Conservation (phyloP, 306 rosid species). For the Vachellia collinsii region DNA sequence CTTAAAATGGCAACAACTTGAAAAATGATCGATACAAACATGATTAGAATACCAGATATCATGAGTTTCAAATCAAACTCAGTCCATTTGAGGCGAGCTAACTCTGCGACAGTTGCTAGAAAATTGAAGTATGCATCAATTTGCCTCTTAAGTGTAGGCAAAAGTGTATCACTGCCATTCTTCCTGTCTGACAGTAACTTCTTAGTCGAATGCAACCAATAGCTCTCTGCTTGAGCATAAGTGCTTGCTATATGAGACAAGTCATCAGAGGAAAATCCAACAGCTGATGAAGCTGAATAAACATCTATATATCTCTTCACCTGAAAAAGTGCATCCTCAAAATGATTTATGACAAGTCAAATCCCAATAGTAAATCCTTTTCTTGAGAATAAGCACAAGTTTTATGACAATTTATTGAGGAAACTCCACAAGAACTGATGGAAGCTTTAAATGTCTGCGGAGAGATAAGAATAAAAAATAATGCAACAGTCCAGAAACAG, state of each 20-base stretch:
- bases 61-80: constrained; percentile 87
- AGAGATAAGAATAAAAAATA: background rate
- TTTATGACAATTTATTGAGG: constrained; percentile 17
- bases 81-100: constrained; percentile 97
- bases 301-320: constrained; percentile 90
- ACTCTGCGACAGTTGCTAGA: constrained; percentile 73
- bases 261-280: constrained; percentile 92
- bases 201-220: constrained; percentile 62
- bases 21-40: constrained; percentile 67
- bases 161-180: constrained; percentile 45
- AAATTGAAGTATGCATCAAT: constrained; percentile 69
- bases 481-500: constrained; percentile 14
- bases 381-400: constrained; percentile 3
- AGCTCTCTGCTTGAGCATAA: constrained; percentile 70
- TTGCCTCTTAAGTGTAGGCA: constrained; percentile 67
- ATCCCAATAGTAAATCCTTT: constrained; percentile 16
- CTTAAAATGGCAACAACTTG: constrained; percentile 67
- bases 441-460: constrained; percentile 17
- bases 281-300: constrained; percentile 82
- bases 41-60: constrained; percentile 76
- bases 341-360: constrained; percentile 34
- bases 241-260: constrained; percentile 56
- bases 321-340: constrained; percentile 47
- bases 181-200: constrained; percentile 45
- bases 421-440: constrained; percentile 21